Evolutionary conservation across 371 early-diverging fungal species (phyloP).

Genomic region (Actinomortierella ambigua): DNA sequence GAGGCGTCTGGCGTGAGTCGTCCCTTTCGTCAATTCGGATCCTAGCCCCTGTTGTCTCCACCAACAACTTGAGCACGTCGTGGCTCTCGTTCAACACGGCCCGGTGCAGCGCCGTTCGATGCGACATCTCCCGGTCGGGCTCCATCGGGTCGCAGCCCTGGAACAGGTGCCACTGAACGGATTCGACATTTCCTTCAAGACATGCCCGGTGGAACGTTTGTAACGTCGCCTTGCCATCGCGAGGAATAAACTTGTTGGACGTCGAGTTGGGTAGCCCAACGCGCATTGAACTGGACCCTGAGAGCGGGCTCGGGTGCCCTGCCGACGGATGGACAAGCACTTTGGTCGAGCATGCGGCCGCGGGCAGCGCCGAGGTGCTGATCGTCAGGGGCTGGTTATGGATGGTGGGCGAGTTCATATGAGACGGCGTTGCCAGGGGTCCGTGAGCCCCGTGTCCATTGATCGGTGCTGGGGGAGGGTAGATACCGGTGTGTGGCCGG

Average conservation of each 20-base stretch:
- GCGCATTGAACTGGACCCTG: too few relatives aligned
- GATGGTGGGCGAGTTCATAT: too few relatives aligned
- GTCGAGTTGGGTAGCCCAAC: too few relatives aligned
- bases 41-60: conserved; percentile 20
- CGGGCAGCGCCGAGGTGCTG: too few relatives aligned
- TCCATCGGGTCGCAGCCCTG: conserved; percentile 37
- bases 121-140: conserved; percentile 31
- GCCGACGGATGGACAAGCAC: too few relatives aligned
- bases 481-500: too few relatives aligned
- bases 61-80: conserved; percentile 29
- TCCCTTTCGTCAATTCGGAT: conserved; percentile 34
- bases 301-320: too few relatives aligned
- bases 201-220: conserved; percentile 29
- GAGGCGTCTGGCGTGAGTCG: conserved; percentile 33
- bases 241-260: conserved; percentile 18
- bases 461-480: too few relatives aligned
- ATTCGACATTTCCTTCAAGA: conserved; percentile 26
- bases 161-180: conserved; percentile 34
- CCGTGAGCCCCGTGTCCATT: too few relatives aligned
- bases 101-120: conserved; percentile 31
- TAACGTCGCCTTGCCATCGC: conserved; percentile 21
- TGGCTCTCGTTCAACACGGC: conserved; percentile 36
- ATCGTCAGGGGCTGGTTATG: too few relatives aligned
- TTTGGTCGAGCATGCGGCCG: too few relatives aligned
- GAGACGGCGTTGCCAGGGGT: too few relatives aligned